A percentile compares a stretch with the other conserved stretches of the same genome.
These are phyloP conservation scores for Omphalea diandra DNA, from an alignment of 441 rosid species.

Conservation along the genomic window DNA sequence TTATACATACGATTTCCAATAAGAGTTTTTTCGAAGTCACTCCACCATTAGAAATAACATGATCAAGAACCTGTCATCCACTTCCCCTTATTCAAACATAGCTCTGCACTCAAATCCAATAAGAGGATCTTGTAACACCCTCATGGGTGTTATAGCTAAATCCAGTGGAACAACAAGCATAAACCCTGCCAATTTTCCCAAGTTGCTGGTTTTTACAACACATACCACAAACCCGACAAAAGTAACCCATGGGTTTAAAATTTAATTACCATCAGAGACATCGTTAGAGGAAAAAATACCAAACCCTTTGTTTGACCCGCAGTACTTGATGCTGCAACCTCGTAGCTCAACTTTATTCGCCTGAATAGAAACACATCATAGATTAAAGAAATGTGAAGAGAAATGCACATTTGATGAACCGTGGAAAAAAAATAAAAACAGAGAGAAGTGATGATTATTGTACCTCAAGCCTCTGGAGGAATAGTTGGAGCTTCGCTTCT, in stretches of 20 bases:
- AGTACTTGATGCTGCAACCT: constrained; percentile 63
- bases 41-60: constrained; percentile 78
- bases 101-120: constrained; percentile 81
- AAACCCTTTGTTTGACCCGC: constrained; percentile 61
- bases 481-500: constrained; percentile 51
- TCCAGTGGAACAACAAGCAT: constrained; percentile 75
- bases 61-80: constrained; percentile 87
- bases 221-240: not conserved
- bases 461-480: constrained; percentile 83
- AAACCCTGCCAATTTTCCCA: constrained; percentile 46
- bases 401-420: not conserved
- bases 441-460: not conserved
- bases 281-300: constrained; percentile 57
- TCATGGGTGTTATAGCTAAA: constrained; percentile 94
- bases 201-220: not conserved
- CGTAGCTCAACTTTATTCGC: constrained; percentile 70
- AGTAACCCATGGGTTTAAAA: not conserved
- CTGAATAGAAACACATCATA: constrained; percentile 32
- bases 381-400: not conserved
- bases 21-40: constrained; percentile 70
- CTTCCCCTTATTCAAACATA: constrained; percentile 77
- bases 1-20: constrained; percentile 87
- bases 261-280: constrained; percentile 46
- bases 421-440: too few relatives aligned
- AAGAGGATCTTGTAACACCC: constrained; percentile 91